phyloP scores from a whole-genome alignment of 2,329 filamentous ascomycete genomes.

The Dothideomycetidae sp. region DNA sequence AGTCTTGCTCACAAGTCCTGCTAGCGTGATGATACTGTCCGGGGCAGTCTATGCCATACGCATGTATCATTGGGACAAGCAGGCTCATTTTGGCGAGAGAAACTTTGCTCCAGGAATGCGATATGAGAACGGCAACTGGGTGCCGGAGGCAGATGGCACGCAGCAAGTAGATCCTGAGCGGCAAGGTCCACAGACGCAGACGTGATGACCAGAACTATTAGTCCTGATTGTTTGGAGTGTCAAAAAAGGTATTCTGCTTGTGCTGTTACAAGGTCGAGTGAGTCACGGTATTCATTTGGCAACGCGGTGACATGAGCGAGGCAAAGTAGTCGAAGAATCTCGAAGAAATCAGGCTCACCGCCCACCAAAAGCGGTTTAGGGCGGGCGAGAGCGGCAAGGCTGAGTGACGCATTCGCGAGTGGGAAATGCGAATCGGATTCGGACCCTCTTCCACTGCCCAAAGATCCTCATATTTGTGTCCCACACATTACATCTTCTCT shows the following conservation, averaged over 20 bases:
- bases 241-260: too few species aligned
- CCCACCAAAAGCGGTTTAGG: constrained; percentile 5
- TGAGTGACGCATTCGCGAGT: constrained; percentile 8
- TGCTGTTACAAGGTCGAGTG: too few species aligned
- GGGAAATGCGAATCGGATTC: too few species aligned
- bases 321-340: constrained; percentile 1
- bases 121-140: constrained; percentile 4
- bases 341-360: constrained; percentile 6
- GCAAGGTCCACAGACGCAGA: neutral
- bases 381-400: neutral
- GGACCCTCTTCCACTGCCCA: too few species aligned
- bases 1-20: too few species aligned
- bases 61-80: constrained; percentile 1
- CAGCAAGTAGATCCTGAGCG: neutral
- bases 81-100: constrained; percentile 2
- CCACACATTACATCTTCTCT: neutral
- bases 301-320: neutral
- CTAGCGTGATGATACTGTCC: too few species aligned
- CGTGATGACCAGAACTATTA: too few species aligned
- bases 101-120: constrained; percentile 3
- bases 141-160: neutral
- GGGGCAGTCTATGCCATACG: constrained; percentile 1
- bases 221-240: too few species aligned
- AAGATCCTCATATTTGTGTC: too few species aligned
- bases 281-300: too few species aligned